A percentile compares a stretch with the other conserved stretches of the same genome.
Evolutionary conservation across 768 basidiomycete species (phyloP).

Genomic region (Saitozyma podzolica): DNA sequence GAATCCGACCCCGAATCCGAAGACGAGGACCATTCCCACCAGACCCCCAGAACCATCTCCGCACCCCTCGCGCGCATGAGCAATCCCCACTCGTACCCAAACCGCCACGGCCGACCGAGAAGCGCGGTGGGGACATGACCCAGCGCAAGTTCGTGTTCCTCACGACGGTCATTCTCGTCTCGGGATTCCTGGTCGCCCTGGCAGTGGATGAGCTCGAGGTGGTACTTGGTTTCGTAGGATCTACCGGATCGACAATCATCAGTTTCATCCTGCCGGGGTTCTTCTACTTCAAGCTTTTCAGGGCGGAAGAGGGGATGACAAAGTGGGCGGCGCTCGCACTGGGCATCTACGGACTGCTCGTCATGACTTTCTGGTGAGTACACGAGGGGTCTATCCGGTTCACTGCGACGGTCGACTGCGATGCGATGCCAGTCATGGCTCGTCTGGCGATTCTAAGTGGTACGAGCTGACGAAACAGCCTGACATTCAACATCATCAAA

Average conservation of each 20-base stretch:
- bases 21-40: constrained; percentile 27
- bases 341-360: constrained; percentile 69
- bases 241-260: constrained; percentile 94
- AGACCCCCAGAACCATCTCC: constrained; percentile 23
- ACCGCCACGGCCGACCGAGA: constrained; percentile 2
- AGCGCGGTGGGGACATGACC: constrained; percentile 31
- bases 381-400: neutral
- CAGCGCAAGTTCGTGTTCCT: constrained; percentile 31
- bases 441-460: neutral
- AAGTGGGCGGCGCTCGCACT: constrained; percentile 66
- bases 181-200: constrained; percentile 43
- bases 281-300: constrained; percentile 89
- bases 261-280: constrained; percentile 93
- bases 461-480: constrained; percentile 5
- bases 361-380: constrained; percentile 86
- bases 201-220: constrained; percentile 51
- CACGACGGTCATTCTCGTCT: constrained; percentile 39
- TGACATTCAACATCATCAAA: constrained; percentile 21
- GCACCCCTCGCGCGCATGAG: no score
- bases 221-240: constrained; percentile 92
- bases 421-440: neutral
- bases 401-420: no score
- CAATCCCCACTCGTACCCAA: no score
- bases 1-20: neutral
- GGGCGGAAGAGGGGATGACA: constrained; percentile 63